phyloP scores from a whole-genome alignment of 179 eudicot genomes.

The Kewa caespitosa region DNA sequence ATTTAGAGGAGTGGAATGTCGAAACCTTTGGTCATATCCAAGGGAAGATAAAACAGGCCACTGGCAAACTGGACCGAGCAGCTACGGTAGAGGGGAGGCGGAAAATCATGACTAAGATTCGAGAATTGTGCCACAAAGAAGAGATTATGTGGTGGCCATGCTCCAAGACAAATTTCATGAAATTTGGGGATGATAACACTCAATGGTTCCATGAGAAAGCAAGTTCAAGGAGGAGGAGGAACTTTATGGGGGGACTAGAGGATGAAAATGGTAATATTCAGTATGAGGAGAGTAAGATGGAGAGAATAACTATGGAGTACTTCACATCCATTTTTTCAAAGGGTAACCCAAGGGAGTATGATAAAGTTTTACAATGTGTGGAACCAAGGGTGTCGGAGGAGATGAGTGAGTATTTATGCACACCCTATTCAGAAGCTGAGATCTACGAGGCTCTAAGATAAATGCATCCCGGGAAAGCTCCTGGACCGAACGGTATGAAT shows the following conservation, averaged over 20 bases:
- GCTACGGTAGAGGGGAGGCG: too few relatives aligned
- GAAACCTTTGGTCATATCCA: neutral
- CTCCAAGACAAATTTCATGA: neutral
- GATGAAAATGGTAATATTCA: neutral
- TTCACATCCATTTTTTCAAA: neutral
- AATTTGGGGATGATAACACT: neutral
- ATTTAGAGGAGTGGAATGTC: neutral
- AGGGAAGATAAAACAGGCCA: neutral
- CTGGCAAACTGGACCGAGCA: too few relatives aligned
- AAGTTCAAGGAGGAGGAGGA: neutral
- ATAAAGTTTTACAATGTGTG: neutral
- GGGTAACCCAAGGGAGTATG: neutral
- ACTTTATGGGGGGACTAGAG: neutral
- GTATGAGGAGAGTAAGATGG: neutral
- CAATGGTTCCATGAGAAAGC: neutral
- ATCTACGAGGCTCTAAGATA: neutral
- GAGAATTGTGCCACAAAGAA: too few relatives aligned
- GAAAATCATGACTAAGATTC: too few relatives aligned
- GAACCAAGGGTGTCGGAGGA: neutral
- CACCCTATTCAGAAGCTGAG: neutral
- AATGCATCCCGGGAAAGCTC: conserved; percentile 2
- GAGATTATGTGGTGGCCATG: conserved; percentile 2
- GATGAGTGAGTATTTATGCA: neutral
- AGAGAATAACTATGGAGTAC: neutral
- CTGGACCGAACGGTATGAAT: conserved; percentile 7